A percentile compares a stretch with the other conserved stretches of the same genome.
Conservation (phyloP, 495 filamentous ascomycete genomes). For the Penicillium lividum region DNA sequence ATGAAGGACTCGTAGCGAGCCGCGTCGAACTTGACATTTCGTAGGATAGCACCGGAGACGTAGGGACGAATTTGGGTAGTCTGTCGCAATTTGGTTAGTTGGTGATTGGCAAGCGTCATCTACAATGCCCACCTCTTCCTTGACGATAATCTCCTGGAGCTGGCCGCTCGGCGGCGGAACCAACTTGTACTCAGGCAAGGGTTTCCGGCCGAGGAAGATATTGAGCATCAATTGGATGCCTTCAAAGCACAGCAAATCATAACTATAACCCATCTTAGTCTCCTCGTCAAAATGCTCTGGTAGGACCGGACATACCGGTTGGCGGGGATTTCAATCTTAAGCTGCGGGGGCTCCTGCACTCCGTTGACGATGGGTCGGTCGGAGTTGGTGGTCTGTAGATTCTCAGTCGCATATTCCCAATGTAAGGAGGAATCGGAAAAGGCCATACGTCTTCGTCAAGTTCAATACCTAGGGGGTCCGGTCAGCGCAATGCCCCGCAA, state of each 20-base stretch:
- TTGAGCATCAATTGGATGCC: slow-evolving; percentile 94
- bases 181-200: slow-evolving; percentile 76
- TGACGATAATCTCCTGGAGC: slow-evolving; percentile 75
- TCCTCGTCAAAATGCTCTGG: background rate
- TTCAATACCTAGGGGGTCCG: slow-evolving; percentile 68
- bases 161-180: slow-evolving; percentile 69
- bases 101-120: background rate
- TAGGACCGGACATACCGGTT: slow-evolving; percentile 61
- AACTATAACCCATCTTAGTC: slow-evolving; percentile 54
- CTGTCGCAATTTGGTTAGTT: slow-evolving; percentile 32
- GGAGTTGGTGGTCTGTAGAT: slow-evolving; percentile 64
- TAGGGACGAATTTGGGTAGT: slow-evolving; percentile 81
- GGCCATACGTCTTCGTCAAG: slow-evolving; percentile 83
- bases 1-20: slow-evolving; percentile 97
- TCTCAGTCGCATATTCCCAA: slow-evolving; percentile 19
- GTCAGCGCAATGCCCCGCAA: slow-evolving; percentile 41
- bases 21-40: slow-evolving; percentile 88
- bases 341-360: slow-evolving; percentile 82
- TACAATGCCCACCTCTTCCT: slow-evolving; percentile 57
- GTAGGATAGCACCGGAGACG: slow-evolving; percentile 81
- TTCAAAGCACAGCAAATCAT: slow-evolving; percentile 98
- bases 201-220: slow-evolving; percentile 78
- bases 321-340: slow-evolving; percentile 98
- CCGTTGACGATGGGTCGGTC: slow-evolving; percentile 73
- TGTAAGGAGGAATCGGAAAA: background rate